Evolutionary conservation across 2,329 filamentous ascomycete genomes (phyloP), one percentile per base, ranked within the genome.

Genomic region (Scolecobasidium constrictum): DNA sequence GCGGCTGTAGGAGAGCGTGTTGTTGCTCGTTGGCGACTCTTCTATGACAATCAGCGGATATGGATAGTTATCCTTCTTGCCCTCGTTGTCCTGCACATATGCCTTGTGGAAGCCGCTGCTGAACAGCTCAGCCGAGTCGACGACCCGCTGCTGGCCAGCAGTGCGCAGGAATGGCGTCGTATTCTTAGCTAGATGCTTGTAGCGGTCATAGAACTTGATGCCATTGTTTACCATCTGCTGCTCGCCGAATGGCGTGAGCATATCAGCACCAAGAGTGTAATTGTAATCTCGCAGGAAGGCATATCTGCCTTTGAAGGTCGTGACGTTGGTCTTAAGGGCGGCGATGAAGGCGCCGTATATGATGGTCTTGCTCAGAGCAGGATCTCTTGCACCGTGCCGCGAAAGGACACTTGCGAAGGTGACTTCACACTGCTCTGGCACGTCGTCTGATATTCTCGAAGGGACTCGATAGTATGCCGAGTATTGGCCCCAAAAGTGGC

Each of bases 401-500:
- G 86, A 87, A 38, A 95, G 72, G 18, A 88, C 67, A 54, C 88
- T 83, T 1, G 74, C 88, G 60, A 94, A 90, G 3, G 80, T 90
- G 51, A 90, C 65, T 11, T 73, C 65, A 62, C 88, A 95, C n/a
- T 67, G 69, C 1, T 66, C 50, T 0, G 86, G 87, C 1, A 82
- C 64, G 5, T 67, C 66, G 5, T 69, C 52, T 13, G 76, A 66
- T 40, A 86, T 75, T 3, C 75, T 67, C 1, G 82, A 86, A 5
- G 78, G 72, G 0, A 88, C 80, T 1, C 80, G 73, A 62, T 84
- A 94, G 64, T 78, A 93, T 2, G 87, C 85, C 15, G 86, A 83
- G 60, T 94, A 94, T 58, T 90, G 86, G 44, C 87, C 88, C 86
- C 86, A 94, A 43, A 69, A 72, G 50, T 78, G 81, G 2, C 78